Evolutionary conservation across 176 grass and related monocot genomes (phyloP).

Genomic region (Oryza punctata): DNA sequence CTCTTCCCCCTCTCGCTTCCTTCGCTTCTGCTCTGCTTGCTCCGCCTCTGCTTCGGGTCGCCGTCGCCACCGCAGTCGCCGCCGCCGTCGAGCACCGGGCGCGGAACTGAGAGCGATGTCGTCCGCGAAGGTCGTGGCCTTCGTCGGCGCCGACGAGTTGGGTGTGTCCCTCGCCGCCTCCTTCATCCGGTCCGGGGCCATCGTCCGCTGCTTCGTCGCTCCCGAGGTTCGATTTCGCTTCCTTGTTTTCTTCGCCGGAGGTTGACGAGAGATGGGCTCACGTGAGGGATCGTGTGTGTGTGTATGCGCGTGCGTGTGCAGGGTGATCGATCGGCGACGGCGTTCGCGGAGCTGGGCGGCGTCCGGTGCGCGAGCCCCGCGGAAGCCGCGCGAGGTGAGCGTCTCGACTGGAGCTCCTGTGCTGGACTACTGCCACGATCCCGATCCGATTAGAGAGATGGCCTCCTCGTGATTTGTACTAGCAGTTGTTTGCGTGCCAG

Average conservation of each 20-base stretch:
- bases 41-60: constrained; percentile 19
- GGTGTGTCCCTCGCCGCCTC: constrained; percentile 54
- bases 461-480: neutral
- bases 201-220: constrained; percentile 49
- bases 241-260: neutral
- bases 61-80: constrained; percentile 35
- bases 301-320: constrained; percentile 16
- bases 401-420: constrained; percentile 11
- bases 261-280: neutral
- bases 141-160: constrained; percentile 64
- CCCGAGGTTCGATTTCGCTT: constrained; percentile 18
- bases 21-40: no score
- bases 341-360: constrained; percentile 37
- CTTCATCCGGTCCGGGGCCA: constrained; percentile 63
- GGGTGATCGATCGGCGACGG: constrained; percentile 33
- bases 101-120: constrained; percentile 38
- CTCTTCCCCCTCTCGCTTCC: neutral
- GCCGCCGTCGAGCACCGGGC: constrained; percentile 30
- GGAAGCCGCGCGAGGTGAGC: constrained; percentile 55
- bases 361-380: constrained; percentile 51
- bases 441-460: neutral
- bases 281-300: no score
- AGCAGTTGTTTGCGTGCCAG: neutral
- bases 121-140: constrained; percentile 45
- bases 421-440: neutral